A percentile compares a stretch with the other conserved stretches of the same genome.
Conservation (phyloP, 257 asterid species). For the Eustoma russellianum region DNA sequence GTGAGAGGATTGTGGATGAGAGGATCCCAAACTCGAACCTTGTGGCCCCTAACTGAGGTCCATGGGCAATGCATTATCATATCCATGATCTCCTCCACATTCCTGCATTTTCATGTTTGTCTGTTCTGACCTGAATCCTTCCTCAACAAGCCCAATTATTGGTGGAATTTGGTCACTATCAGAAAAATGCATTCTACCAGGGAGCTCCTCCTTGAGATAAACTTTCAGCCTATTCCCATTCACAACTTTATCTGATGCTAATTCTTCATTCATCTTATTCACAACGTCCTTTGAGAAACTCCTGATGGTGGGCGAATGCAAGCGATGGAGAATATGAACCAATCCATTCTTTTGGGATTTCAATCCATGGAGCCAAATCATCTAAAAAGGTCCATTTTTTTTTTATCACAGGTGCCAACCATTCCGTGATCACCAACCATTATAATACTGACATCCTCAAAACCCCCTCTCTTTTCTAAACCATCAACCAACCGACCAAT, state of each 20-base stretch:
- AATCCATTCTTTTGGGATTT: constrained; percentile 44
- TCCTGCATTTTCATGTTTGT: constrained; percentile 27
- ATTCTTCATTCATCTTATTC: constrained; percentile 44
- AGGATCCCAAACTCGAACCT: too few species aligned
- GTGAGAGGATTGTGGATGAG: too few species aligned
- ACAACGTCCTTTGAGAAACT: constrained; percentile 28
- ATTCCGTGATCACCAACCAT: constrained; percentile 71
- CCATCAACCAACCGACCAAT: constrained; percentile 49
- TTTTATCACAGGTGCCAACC: constrained; percentile 65
- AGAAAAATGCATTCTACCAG: constrained; percentile 45
- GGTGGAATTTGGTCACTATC: constrained; percentile 52
- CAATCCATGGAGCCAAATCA: constrained; percentile 42
- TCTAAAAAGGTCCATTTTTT: constrained; percentile 42
- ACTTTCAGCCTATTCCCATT: constrained; percentile 50
- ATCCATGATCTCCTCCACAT: constrained; percentile 75
- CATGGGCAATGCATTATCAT: constrained; percentile 61
- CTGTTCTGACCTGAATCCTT: constrained; percentile 44
- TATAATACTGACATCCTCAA: constrained; percentile 48
- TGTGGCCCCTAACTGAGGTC: constrained; percentile 47
- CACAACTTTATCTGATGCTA: constrained; percentile 34
- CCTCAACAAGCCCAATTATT: constrained; percentile 42
- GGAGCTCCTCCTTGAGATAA: constrained; percentile 57
- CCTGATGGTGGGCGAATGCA: constrained; percentile 42
- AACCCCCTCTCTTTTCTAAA: constrained; percentile 42
- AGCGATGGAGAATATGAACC: constrained; percentile 46